Evolutionary conservation across 345 rosid species (phyloP).

Genomic region (Heritiera littoralis): DNA sequence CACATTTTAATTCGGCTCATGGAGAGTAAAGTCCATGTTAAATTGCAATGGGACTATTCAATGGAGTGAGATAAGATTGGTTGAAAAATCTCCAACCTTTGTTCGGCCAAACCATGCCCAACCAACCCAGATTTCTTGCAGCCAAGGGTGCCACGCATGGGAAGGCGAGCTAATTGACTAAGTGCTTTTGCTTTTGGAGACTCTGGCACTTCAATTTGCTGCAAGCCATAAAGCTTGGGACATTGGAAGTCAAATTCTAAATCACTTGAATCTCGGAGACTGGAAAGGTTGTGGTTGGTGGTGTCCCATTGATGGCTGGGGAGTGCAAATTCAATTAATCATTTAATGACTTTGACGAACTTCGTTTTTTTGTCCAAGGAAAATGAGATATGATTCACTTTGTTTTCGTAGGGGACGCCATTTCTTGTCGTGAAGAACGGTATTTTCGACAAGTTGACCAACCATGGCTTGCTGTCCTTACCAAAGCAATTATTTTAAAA

Average conservation of each 20-base stretch:
- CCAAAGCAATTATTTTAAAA: too few relatives aligned
- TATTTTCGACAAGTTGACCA: too few relatives aligned
- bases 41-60: neutral
- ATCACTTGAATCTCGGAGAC: neutral
- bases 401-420: neutral
- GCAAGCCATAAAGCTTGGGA: neutral
- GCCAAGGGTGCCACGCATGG: neutral
- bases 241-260: neutral
- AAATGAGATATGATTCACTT: neutral
- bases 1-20: neutral
- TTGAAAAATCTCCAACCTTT: neutral
- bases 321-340: too few relatives aligned
- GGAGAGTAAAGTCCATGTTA: neutral
- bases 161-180: neutral
- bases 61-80: neutral
- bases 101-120: neutral
- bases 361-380: neutral
- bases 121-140: neutral
- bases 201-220: neutral
- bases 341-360: too few relatives aligned
- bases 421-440: neutral
- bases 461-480: too few relatives aligned
- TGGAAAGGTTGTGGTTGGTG: too few relatives aligned
- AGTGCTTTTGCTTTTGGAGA: neutral
- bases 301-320: too few relatives aligned